Conservation (phyloP, 73 alveolate genomes). For the Paramecium sonneborni region DNA sequence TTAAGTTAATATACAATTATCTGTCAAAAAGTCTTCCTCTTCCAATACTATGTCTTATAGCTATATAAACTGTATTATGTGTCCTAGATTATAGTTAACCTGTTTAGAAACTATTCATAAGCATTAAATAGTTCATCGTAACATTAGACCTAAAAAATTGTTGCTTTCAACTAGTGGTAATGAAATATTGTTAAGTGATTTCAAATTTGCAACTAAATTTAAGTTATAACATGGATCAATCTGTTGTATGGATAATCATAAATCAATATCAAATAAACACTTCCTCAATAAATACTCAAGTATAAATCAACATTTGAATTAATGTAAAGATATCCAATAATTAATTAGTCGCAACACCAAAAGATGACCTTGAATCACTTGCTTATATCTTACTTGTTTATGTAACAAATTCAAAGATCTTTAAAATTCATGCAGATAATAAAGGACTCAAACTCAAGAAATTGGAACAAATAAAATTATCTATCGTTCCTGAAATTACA, state of each 20-base stretch:
- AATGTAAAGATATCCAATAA: neutral
- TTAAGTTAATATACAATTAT: neutral
- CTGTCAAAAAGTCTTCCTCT: neutral
- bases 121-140: neutral
- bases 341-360: neutral
- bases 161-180: neutral
- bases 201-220: neutral
- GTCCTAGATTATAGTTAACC: neutral
- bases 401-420: neutral
- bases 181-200: neutral
- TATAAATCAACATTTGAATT: neutral
- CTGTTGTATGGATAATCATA: neutral
- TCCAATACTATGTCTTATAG: constrained; percentile 19
- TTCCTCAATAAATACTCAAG: neutral
- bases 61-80: neutral
- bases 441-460: neutral
- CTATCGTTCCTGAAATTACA: neutral
- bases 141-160: constrained; percentile 36
- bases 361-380: constrained; percentile 36
- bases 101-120: constrained; percentile 1
- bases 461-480: neutral
- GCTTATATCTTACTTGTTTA: constrained; percentile 9
- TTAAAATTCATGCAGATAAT: neutral
- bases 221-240: neutral
- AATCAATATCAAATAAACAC: neutral